phyloP scores from a whole-genome alignment of 306 rosid species.

The Fragaria nilgerrensis region DNA sequence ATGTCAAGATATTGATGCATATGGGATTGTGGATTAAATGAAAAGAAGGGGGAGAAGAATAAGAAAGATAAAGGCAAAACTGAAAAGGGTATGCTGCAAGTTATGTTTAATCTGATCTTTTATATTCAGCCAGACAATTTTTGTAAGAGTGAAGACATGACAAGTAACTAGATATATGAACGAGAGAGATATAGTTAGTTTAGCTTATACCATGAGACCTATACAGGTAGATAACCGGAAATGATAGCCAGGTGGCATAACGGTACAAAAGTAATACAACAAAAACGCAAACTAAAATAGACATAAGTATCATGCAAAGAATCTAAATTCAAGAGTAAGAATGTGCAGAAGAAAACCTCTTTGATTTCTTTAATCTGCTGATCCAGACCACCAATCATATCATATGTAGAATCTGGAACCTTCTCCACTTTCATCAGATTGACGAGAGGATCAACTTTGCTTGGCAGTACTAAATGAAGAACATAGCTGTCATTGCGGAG shows the following conservation, averaged over 20 bases:
- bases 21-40: background rate
- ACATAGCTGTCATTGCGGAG: slow-evolving; percentile 98
- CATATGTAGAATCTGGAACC: slow-evolving; percentile 99
- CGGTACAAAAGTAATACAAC: background rate
- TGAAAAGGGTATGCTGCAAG: background rate
- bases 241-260: background rate
- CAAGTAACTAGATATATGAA: background rate
- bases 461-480: slow-evolving; percentile 89
- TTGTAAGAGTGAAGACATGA: background rate
- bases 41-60: background rate
- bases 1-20: no score
- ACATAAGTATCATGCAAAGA: background rate
- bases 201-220: background rate
- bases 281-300: background rate
- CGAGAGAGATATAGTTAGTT: background rate
- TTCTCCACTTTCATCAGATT: slow-evolving; percentile 99
- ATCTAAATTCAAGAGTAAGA: slow-evolving; percentile 15
- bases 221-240: background rate
- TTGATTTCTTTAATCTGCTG: slow-evolving; percentile 99
- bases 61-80: background rate
- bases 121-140: background rate
- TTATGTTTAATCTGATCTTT: background rate
- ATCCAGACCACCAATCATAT: slow-evolving; percentile 99
- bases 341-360: slow-evolving; percentile 50
- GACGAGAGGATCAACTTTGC: slow-evolving; percentile 98